Percentiles rank a stretch among this genome's conserved stretches.
Evolutionary conservation across 2,329 filamentous ascomycete genomes (phyloP).

Genomic region (Colletotrichum sp.): DNA sequence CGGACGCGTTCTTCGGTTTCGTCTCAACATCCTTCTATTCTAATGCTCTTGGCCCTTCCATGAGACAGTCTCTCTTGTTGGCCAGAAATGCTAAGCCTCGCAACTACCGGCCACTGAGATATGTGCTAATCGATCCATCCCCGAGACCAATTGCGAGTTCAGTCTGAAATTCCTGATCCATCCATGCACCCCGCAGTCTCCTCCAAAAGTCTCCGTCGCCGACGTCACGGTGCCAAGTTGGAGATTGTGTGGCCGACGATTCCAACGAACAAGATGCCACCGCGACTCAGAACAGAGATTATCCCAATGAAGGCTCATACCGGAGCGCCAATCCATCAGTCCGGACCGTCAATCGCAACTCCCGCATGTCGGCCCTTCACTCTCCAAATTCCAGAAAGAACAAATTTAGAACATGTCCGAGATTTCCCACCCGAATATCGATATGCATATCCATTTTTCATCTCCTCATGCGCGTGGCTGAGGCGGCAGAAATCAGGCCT

Average conservation of each 20-base stretch:
- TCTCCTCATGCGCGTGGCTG: constrained; percentile 10
- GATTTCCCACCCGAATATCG: constrained; percentile 11
- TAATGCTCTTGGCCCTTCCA: neutral
- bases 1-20: constrained; percentile 18
- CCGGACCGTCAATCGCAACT: neutral
- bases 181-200: constrained; percentile 18
- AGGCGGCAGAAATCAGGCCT: neutral
- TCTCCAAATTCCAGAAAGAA: neutral
- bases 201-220: neutral
- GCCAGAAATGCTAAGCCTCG: neutral
- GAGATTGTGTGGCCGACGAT: neutral
- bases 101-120: neutral
- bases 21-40: constrained; percentile 12
- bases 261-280: neutral
- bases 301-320: constrained; percentile 2
- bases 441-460: constrained; percentile 12
- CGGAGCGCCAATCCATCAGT: neutral
- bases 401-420: constrained; percentile 16
- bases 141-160: neutral
- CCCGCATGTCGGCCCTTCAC: neutral
- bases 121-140: neutral
- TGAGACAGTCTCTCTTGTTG: neutral
- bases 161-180: constrained; percentile 8
- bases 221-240: constrained; percentile 13
- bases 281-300: constrained; percentile 1